Percentiles rank a stretch among this genome's conserved stretches.
These are phyloP conservation scores for Saccharomyces hybrid DNA, from an alignment of 1,139 yeast genomes.

Conservation along the genomic window DNA sequence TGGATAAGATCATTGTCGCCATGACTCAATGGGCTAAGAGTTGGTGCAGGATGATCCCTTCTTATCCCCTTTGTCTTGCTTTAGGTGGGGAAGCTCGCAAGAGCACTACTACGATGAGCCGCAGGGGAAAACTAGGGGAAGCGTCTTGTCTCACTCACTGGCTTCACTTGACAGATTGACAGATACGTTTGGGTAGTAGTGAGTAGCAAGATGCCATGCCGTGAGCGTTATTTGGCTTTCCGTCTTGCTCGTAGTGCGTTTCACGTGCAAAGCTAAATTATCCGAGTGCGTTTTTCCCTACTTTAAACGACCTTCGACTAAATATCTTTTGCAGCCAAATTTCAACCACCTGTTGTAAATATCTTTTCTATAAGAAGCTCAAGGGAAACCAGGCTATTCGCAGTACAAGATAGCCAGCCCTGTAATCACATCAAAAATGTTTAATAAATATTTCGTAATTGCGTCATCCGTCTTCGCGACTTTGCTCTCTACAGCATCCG, in stretches of 20 bases:
- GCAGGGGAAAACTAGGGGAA: neutral
- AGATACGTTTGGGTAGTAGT: no score
- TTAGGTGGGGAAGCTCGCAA: neutral
- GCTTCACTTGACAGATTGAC: neutral
- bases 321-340: neutral
- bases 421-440: neutral
- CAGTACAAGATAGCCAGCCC: neutral
- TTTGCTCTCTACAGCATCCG: neutral
- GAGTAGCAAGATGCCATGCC: no score
- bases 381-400: neutral
- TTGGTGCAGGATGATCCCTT: neutral
- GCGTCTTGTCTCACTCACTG: no score
- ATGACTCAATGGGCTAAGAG: neutral
- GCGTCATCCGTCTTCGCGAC: neutral
- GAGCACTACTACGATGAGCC: neutral
- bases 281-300: neutral
- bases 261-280: neutral
- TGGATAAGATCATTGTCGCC: neutral
- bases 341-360: neutral
- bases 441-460: neutral
- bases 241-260: neutral
- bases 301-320: neutral
- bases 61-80: neutral
- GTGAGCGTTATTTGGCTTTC: no score
- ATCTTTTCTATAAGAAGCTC: neutral